A percentile compares a stretch with the other conserved stretches of the same genome.
These are phyloP conservation scores for Triticum dicoccoides DNA, from an alignment of 176 grass and related monocot species.

Conservation along the genomic window DNA sequence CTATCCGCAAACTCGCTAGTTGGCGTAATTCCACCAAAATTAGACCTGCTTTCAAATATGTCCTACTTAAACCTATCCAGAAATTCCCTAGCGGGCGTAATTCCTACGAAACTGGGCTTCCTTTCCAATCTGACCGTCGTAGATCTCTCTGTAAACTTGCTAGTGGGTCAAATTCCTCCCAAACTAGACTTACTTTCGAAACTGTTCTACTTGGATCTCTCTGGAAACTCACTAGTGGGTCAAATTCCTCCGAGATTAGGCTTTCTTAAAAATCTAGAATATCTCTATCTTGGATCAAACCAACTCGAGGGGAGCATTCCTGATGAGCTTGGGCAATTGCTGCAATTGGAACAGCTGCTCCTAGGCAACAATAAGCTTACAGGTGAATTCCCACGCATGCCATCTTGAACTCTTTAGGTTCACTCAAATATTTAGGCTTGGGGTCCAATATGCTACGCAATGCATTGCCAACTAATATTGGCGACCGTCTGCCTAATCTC, in stretches of 20 bases:
- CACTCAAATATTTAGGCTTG: not conserved
- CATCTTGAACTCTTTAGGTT: not conserved
- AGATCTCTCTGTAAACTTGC: too few relatives aligned
- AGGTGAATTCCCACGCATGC: not conserved
- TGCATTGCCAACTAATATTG: conserved; percentile 4
- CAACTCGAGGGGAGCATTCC: not conserved
- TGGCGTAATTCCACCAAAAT: too few relatives aligned
- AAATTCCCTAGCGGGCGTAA: rapidly evolving
- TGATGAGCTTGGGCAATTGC: not conserved
- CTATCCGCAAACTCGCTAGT: too few relatives aligned
- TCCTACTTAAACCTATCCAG: too few relatives aligned
- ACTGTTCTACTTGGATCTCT: too few relatives aligned
- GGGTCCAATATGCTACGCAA: not conserved
- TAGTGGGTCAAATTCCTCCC: too few relatives aligned
- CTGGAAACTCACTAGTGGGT: too few relatives aligned
- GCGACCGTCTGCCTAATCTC: conserved; percentile 5
- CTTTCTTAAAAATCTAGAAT: not conserved
- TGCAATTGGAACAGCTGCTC: rapidly evolving
- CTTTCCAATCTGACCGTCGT: not conserved
- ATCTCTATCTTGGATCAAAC: not conserved
- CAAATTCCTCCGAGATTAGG: too few relatives aligned
- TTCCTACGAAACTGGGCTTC: too few relatives aligned
- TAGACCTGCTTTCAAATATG: too few relatives aligned
- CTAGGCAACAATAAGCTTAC: not conserved
- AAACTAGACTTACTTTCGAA: too few relatives aligned